Base-by-base conservation (phyloP, 192 early-diverging fungal genomes). In the Phycomyces nitens region DNA sequence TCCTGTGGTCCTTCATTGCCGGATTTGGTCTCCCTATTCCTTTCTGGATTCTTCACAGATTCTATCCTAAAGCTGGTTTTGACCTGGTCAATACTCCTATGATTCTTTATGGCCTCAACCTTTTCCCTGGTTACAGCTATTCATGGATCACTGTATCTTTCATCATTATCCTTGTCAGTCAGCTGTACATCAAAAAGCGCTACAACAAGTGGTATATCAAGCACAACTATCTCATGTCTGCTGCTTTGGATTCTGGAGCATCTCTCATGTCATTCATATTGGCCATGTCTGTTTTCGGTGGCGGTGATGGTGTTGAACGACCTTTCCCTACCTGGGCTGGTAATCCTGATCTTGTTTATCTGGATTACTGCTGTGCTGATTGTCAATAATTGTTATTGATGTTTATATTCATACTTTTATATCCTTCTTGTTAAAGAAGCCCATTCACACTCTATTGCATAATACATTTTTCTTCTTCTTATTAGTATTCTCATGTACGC, bases 181-280 rank as follows among this genome's bases (percentile, higher is more conserved):
- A 81, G 56, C 56, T 63, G 22, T 81, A 65, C 49, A 16, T 54
- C 7, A 68, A 75, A 66, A 73, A 74, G 70, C 80, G 80, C 44
- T 69, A 79, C 58, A 72, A 72, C 38, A 53, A 42, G 5, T 86
- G 84, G 79, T 92, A 71, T 59, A 66, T 64, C 27, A 88, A 82
- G 34, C 87, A 88, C 74, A 90, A 89, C 66, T 91, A 89, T 68
- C 73, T 91, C 16, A 44, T 88, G 5, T 82, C 79, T 5, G 86
- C 87, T 11, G 87, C 85, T 6, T 53, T 87, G 39, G 89, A 89
- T 67, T 74, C 77, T 10, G 88, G 86, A 10, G 68, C 81, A 5
- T 74, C 78, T 0, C 53, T 79, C 12, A 70, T 78, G 43, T 76
- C 69, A 0, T 68, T 81, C 60, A 44, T 79, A 23, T 60, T 84